Evolutionary conservation across 2,329 filamentous ascomycete species (phyloP), one percentile per base, ranked within the genome.

Genomic region (Neonectria coccinea): DNA sequence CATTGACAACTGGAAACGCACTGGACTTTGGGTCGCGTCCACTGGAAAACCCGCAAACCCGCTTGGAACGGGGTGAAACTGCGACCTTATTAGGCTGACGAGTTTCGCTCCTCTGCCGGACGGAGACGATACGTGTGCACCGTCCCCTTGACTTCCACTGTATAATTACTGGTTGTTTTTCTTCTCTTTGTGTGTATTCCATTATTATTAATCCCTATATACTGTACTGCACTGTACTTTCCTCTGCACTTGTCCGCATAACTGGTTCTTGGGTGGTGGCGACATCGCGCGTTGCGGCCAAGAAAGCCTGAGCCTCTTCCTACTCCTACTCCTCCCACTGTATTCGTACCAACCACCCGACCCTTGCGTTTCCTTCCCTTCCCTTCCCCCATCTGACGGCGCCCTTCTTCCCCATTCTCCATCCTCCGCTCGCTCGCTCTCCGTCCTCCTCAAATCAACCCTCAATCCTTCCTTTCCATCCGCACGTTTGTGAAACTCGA

Each of bases 251-350:
- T 41, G 45, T 25, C 25, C 2, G 25, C 25, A 22, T 44, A 10
- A 10, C 27, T 36, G 50, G 33, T 45, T 52, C 25, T 25, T 25
- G 25, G 25, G 25, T 25, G 25, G 69, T 71, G 69, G 69, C 69
- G 65, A 70, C 47, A 57, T 71, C 65, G 64, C 69, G 56, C 69
- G 56, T 70, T 62, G 62, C 62, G 62, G 67, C 59, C 62, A 70
- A 57, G 55, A 29, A n/a, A 16, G 52, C 59, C 59, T 66, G 55
- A 55, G 56, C 47, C 52, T 51, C 45, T 41, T 39, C 36, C 45
- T 53, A n/a, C 27, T 27, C 12, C 45, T 51, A 42, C 50, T 33
- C 27, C 20, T 51, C 48, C 48, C 48, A 51, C 48, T 51, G 48
- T 51, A 67, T 25, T 53, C 53, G 52, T 42, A 69, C 66, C 65